Evolutionary conservation across 2,329 filamentous ascomycete species (phyloP).

Genomic region (Calonectria naviculata): DNA sequence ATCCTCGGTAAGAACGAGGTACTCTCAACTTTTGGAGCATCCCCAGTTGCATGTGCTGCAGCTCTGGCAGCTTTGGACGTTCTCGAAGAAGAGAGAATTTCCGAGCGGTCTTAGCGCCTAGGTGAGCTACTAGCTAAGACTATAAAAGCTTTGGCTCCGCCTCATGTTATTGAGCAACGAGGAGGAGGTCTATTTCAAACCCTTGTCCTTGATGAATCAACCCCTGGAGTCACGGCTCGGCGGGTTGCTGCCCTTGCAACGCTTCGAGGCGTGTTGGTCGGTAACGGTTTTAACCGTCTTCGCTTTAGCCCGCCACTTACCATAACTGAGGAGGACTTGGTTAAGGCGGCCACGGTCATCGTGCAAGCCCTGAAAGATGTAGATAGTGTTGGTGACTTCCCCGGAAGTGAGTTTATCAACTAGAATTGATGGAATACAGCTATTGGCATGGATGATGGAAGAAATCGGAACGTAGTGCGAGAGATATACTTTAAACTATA

Average conservation of each 20-base stretch:
- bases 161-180: conserved; percentile 7
- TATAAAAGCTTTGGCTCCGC: not conserved
- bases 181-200: conserved; percentile 22
- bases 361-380: conserved; percentile 15
- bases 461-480: no score
- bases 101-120: conserved; percentile 10
- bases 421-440: no score
- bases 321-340: conserved; percentile 24
- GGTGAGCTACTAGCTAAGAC: conserved; percentile 14
- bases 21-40: conserved; percentile 7
- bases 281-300: conserved; percentile 10
- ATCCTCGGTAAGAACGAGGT: conserved; percentile 5
- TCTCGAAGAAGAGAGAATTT: conserved; percentile 10
- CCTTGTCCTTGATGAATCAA: conserved; percentile 17
- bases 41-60: conserved; percentile 17
- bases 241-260: conserved; percentile 1
- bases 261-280: conserved; percentile 15
- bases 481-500: no score
- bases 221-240: conserved; percentile 1
- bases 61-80: conserved; percentile 20
- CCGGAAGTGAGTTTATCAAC: conserved; percentile 14
- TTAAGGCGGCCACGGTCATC: conserved; percentile 5
- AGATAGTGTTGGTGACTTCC: not conserved
- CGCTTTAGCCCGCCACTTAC: conserved; percentile 16
- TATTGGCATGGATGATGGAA: no score